Evolutionary conservation across 306 rosid genomes (phyloP).

Genomic region (Dryas alaskensis): DNA sequence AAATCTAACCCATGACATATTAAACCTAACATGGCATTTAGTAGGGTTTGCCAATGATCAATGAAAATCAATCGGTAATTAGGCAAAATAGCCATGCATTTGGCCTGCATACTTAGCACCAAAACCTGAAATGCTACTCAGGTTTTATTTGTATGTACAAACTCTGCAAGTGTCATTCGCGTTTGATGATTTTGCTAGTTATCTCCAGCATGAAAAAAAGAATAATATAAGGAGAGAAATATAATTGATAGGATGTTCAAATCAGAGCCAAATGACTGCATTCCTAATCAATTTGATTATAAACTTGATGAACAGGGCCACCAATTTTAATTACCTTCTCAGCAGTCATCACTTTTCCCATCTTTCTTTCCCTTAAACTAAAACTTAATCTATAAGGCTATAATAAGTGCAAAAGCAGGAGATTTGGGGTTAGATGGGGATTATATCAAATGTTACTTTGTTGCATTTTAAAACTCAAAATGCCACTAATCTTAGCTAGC

Average conservation of each 20-base stretch:
- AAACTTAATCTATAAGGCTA: no score
- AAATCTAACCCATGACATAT: no score
- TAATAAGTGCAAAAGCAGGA: no score
- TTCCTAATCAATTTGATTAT: not conserved
- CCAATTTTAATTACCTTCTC: no score
- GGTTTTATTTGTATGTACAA: no score
- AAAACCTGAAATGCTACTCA: no score
- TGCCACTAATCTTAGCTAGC: slow-evolving; percentile 10
- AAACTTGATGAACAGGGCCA: not conserved
- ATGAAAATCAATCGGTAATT: not conserved
- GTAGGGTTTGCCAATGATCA: not conserved
- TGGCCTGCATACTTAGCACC: not conserved
- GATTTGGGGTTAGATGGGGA: no score
- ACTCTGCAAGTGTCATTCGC: not conserved
- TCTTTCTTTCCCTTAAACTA: no score
- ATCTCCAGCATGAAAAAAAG: not conserved
- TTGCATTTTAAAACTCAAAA: slow-evolving; percentile 1
- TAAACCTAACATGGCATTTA: no score
- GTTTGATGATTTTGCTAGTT: not conserved
- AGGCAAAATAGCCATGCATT: not conserved
- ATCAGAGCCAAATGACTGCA: not conserved
- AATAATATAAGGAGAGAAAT: no score
- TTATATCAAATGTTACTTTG: no score
- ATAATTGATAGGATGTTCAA: not conserved
- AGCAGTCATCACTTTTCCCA: no score